A percentile compares a stretch with the other conserved stretches of the same genome.
These are phyloP conservation scores for Gnaphalium uliginosum DNA, from an alignment of 129 eudicot species.

Conservation along the genomic window DNA sequence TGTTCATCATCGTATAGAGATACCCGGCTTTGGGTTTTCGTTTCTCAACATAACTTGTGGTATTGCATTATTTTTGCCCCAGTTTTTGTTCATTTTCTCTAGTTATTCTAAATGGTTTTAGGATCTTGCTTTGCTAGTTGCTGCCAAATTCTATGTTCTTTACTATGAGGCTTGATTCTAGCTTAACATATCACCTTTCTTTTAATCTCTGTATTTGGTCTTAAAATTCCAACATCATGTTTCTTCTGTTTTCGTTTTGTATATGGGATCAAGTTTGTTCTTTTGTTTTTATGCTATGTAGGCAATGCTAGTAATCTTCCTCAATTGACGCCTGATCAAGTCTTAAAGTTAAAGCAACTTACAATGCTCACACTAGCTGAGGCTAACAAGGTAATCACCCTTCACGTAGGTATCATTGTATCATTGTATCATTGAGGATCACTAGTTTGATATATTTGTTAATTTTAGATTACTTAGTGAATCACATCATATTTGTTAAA, in stretches of 20 bases:
- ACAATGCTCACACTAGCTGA: constrained; percentile 89
- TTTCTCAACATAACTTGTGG: neutral
- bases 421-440: constrained; percentile 1
- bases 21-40: neutral
- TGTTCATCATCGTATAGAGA: neutral
- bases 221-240: neutral
- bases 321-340: constrained; percentile 72
- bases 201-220: neutral
- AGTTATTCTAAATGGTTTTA: too few species aligned
- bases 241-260: neutral
- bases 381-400: constrained; percentile 65
- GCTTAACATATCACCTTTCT: too few species aligned
- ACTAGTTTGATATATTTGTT: constrained; percentile 10
- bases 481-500: neutral
- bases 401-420: constrained; percentile 7
- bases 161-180: neutral
- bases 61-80: neutral
- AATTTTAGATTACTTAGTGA: neutral
- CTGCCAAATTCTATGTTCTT: neutral
- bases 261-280: neutral
- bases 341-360: constrained; percentile 89
- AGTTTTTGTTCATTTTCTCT: neutral
- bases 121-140: too few species aligned
- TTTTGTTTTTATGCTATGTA: constrained; percentile 34
- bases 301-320: constrained; percentile 72